Evolutionary conservation across 345 rosid species (phyloP).

Genomic region (Tarenaya hassleriana): DNA sequence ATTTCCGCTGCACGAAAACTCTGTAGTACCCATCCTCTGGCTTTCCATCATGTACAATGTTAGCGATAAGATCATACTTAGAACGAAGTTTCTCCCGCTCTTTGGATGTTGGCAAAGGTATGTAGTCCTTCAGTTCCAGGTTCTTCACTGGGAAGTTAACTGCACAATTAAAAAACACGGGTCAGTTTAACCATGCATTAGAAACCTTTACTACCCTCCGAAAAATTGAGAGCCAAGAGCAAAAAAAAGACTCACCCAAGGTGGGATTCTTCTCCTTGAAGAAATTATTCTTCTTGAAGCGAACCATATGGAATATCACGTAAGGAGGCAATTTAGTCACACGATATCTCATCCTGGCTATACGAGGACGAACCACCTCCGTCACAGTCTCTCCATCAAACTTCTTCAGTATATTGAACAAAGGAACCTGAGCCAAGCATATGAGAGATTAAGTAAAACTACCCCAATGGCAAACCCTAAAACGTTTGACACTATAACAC

Average conservation of each 20-base stretch:
- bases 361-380: slow-evolving; percentile 79
- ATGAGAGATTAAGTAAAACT: slow-evolving; percentile 16
- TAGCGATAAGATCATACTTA: slow-evolving; percentile 87
- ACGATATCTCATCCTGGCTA: slow-evolving; percentile 80
- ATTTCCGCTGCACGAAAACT: slow-evolving; percentile 95
- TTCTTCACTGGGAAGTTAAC: slow-evolving; percentile 98
- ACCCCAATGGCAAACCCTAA: slow-evolving; percentile 8
- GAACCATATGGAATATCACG: slow-evolving; percentile 85
- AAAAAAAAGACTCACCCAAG: slow-evolving; percentile 43
- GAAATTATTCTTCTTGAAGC: slow-evolving; percentile 87
- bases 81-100: slow-evolving; percentile 55
- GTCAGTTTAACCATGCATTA: slow-evolving; percentile 1
- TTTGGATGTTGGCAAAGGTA: slow-evolving; percentile 65
- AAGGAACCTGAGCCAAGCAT: slow-evolving; percentile 58
- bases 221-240: neutral
- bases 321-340: slow-evolving; percentile 73
- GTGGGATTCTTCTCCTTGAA: slow-evolving; percentile 97
- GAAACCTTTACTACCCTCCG: neutral
- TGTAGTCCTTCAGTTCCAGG: slow-evolving; percentile 85
- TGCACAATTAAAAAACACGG: slow-evolving; percentile 25
- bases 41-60: slow-evolving; percentile 94
- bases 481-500: neutral
- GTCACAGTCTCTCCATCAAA: slow-evolving; percentile 89
- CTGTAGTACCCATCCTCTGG: slow-evolving; percentile 90
- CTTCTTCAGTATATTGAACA: slow-evolving; percentile 84